Percentiles rank a stretch among this genome's conserved stretches.
phyloP scores from a whole-genome alignment of 805 yeast genomes.

The Yamadazyma laniorum region DNA sequence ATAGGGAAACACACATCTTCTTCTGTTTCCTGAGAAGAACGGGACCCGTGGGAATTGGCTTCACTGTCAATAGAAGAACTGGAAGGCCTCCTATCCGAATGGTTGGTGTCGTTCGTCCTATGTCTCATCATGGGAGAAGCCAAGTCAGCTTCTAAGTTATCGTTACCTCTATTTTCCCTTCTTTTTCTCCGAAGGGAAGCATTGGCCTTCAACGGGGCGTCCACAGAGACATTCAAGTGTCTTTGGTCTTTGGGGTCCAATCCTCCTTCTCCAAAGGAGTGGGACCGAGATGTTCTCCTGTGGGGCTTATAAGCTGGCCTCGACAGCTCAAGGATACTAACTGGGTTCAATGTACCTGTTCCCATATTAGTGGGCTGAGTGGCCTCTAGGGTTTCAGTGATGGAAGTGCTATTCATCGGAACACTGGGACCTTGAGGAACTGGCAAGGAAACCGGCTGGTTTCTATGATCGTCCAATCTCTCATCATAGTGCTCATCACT shows the following conservation, averaged over 20 bases:
- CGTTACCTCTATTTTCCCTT: constrained; percentile 12
- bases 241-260: constrained; percentile 17
- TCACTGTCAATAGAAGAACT: constrained; percentile 54
- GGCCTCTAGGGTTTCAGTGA: not conserved
- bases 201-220: constrained; percentile 3
- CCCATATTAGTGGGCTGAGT: constrained; percentile 1
- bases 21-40: constrained; percentile 86
- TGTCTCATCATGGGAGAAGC: constrained; percentile 29
- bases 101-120: constrained; percentile 23
- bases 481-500: constrained; percentile 27
- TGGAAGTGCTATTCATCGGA: not conserved
- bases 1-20: constrained; percentile 98
- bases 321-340: constrained; percentile 8
- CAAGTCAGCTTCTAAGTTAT: constrained; percentile 24
- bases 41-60: constrained; percentile 67
- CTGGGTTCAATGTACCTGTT: constrained; percentile 7
- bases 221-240: constrained; percentile 9
- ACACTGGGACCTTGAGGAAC: constrained; percentile 16
- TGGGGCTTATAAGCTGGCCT: constrained; percentile 8
- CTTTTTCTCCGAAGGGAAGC: constrained; percentile 10
- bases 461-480: constrained; percentile 39
- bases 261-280: constrained; percentile 14
- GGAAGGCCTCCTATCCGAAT: constrained; percentile 31
- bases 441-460: constrained; percentile 37
- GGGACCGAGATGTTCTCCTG: constrained; percentile 11